Base-by-base conservation (phyloP, 2,329 filamentous ascomycete species). In the Davidsoniella australis region DNA sequence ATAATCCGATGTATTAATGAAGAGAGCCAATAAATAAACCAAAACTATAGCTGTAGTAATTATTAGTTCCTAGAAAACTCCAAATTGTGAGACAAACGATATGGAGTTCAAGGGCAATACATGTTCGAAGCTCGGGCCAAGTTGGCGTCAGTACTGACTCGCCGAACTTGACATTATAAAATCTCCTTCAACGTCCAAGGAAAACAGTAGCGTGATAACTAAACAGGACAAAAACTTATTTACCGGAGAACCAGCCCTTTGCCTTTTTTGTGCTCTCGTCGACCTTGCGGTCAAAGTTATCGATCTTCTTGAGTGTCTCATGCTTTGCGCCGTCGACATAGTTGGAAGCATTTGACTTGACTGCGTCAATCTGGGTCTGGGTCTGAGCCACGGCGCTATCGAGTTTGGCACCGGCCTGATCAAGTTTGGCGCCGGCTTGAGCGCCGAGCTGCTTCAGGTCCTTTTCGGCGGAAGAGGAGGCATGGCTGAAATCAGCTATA, bases 171-270 rank as follows among this genome's bases (percentile, higher is more conserved):
- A 42, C 7, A 20, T 14, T 12, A 24, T 6, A 12, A 18, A n/a
- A 23, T 42, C 9, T 6, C 18, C 14, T 23, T 14, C 9, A 42
- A 20, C 41, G 14, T 24, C 18, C 17, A 42, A 23, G 2, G 16
- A 12, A n/a, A 42, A 14, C 14, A 20, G 33, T 18, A 46, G 9
- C n/a, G 16, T 36, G 20, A 23, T 47, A 26, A 39, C 29, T n/a
- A 23, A 8, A 9, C 9, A 3, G 4, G 23, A 14, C 10, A 29
- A 8, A 33, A 45, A 9, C 16, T 57, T 62, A 67, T 61, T 74
- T 75, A 54, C 75, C 73, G 51, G 86, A 81, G 60, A 95, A 94
- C 88, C 87, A 95, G 62, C 82, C 76, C 78, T 94, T 94, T 41
- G 86, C 83, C 70, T 94, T 82, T 47, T 78, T 66, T 3, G 86